Base-by-base conservation (phyloP, 805 yeast species). In the Clavispora phyllophila region DNA sequence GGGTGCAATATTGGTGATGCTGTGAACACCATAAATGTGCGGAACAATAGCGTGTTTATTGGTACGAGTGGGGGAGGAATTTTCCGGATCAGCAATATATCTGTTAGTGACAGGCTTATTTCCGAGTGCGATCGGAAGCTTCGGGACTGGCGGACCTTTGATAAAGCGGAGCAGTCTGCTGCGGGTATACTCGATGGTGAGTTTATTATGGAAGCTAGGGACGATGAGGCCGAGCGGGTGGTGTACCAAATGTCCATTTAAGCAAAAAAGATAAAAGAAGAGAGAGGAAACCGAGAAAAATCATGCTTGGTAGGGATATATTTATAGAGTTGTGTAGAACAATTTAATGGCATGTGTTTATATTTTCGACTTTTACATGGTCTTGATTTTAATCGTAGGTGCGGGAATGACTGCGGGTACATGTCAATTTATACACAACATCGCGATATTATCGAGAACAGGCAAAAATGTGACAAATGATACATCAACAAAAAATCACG, bases 1-100 rank as follows among this genome's bases (percentile, higher is more conserved):
- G 49, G 56, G 8, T 50, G 53, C 40, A 62, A 61, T 36, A 37
- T 66, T 6, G 62, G 62, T 7, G 64, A 61, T 27, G 63, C 57
- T 13, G 33, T 29, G n/a, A 29, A 29, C 20, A 29, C 33, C 20
- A 29, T 29, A 2, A 15, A 17, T n/a, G 33, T 29, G n/a, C 33
- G 33, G 5, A 10, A 29, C 33, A 6, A n/a, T 4, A 10, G 20
- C 2, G 33, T 46, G 5, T 37, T 50, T 14, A 38, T 50, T 15
- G 49, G 51, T 5, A 48, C 54, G 2, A 41, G 44, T 2, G 40
- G 37, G 19, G 54, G 54, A 5, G 41, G 46, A 10, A 38, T 50
- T n/a, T 46, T 36, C 10, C 33, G 33, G n/a, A 29, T 29, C 33
- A 20, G 15, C 13, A 20, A 29, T 10, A 29, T 29, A 15, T 15